Evolutionary conservation across 1,284 basidiomycete genomes (phyloP).

Genomic region (Melampsora occidentalis): DNA sequence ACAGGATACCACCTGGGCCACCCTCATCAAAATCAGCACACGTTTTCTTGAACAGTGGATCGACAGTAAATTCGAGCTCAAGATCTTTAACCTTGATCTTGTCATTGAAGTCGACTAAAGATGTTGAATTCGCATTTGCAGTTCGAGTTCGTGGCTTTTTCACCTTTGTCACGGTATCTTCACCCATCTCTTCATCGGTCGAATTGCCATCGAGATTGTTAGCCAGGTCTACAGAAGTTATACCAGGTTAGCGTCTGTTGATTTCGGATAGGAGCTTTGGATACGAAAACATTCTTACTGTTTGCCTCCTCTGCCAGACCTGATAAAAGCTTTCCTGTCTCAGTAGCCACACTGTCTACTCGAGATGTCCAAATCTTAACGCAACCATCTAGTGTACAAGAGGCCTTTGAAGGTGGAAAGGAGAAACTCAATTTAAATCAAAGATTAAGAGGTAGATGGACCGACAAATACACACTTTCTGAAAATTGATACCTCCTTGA

Average conservation of each 20-base stretch:
- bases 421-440: neutral
- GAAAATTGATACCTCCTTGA: conserved; percentile 59
- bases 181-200: conserved; percentile 62
- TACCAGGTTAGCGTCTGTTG: neutral
- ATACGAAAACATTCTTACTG: conserved; percentile 8
- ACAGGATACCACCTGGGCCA: conserved; percentile 73
- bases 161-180: conserved; percentile 55
- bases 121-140: conserved; percentile 42
- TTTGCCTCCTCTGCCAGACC: conserved; percentile 68
- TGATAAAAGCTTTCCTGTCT: conserved; percentile 91
- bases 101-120: conserved; percentile 74
- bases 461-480: conserved; percentile 21
- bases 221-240: conserved; percentile 46
- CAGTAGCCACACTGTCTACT: conserved; percentile 93
- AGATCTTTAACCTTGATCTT: conserved; percentile 76
- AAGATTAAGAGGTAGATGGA: neutral
- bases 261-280: neutral
- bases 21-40: conserved; percentile 98
- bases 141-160: conserved; percentile 58
- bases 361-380: conserved; percentile 99
- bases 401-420: conserved; percentile 70
- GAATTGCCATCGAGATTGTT: conserved; percentile 57
- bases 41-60: conserved; percentile 96
- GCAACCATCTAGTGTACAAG: conserved; percentile 94
- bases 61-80: conserved; percentile 90